phyloP scores from a whole-genome alignment of 441 rosid genomes.

The Viola pubescens region DNA sequence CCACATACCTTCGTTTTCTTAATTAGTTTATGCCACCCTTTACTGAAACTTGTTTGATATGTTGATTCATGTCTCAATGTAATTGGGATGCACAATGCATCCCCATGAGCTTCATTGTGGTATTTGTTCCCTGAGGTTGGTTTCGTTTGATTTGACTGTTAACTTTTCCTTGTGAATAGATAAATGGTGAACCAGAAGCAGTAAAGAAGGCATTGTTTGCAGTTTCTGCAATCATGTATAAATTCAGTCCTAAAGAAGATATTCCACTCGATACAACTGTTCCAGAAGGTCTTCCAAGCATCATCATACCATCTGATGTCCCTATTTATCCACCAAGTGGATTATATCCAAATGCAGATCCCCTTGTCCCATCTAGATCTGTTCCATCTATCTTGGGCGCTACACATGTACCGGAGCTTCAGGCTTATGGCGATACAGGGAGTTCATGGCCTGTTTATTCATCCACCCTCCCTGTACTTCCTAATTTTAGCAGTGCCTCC shows the following conservation, averaged over 20 bases:
- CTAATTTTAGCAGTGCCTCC: conserved; percentile 47
- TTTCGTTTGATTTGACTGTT: not conserved
- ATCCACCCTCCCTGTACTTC: conserved; percentile 58
- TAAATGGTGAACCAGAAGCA: conserved; percentile 67
- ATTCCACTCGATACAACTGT: conserved; percentile 71
- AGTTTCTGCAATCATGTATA: conserved; percentile 86
- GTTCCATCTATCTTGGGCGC: conserved; percentile 61
- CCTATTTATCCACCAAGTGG: conserved; percentile 67
- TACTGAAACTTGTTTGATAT: not conserved
- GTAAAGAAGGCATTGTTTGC: conserved; percentile 82
- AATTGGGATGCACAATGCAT: not conserved
- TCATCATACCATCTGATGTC: conserved; percentile 81
- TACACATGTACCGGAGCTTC: conserved; percentile 55
- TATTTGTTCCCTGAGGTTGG: conserved; percentile 1
- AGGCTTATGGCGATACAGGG: conserved; percentile 57
- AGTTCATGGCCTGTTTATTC: conserved; percentile 69
- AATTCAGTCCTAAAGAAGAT: conserved; percentile 77
- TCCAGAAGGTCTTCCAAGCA: conserved; percentile 66
- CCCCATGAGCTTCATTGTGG: not conserved
- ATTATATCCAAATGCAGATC: conserved; percentile 58
- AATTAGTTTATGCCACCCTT: not conserved
- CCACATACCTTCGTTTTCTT: not conserved
- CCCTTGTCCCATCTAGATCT: conserved; percentile 49
- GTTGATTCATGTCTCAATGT: not conserved
- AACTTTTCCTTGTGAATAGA: conserved; percentile 30